Conservation (phyloP, 1,284 basidiomycete genomes). For the Amylostereum areolatum region DNA sequence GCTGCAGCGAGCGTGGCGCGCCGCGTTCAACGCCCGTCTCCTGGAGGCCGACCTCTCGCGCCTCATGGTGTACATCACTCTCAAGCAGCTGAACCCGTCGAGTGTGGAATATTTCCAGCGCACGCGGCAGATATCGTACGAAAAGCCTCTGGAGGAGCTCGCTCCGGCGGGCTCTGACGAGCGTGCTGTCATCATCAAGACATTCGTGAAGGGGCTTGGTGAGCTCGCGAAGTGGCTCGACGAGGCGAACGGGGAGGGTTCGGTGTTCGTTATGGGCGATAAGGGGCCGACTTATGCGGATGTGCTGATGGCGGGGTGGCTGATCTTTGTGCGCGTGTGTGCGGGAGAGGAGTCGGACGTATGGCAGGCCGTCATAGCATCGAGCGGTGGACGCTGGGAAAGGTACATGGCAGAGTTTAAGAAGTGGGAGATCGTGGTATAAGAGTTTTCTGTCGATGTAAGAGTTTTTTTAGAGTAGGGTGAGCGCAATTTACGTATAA, state of each 20-base stretch:
- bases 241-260: slow-evolving; percentile 21
- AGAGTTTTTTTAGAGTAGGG: too few species aligned
- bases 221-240: slow-evolving; percentile 25
- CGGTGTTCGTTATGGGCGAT: slow-evolving; percentile 20
- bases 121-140: slow-evolving; percentile 28
- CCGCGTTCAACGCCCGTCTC: slow-evolving; percentile 9
- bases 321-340: slow-evolving; percentile 26
- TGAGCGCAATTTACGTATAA: too few species aligned
- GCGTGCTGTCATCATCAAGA: slow-evolving; percentile 20
- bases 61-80: slow-evolving; percentile 18
- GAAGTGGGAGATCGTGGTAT: slow-evolving; percentile 17
- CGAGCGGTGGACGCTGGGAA: slow-evolving; percentile 34
- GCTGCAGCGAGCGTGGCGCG: slow-evolving; percentile 26
- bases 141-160: slow-evolving; percentile 29
- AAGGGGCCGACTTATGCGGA: slow-evolving; percentile 28
- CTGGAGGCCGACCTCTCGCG: slow-evolving; percentile 3
- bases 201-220: slow-evolving; percentile 23
- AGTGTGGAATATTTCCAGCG: slow-evolving; percentile 32
- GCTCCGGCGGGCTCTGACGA: slow-evolving; percentile 20
- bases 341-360: slow-evolving; percentile 28
- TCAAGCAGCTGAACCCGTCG: slow-evolving; percentile 20
- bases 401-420: slow-evolving; percentile 26
- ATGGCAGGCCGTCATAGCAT: slow-evolving; percentile 29
- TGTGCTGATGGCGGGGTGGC: slow-evolving; percentile 22
- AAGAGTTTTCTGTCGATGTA: too few species aligned